Conservation (phyloP, 2,329 filamentous ascomycete species). For the Fusarium pseudoanthophilum region DNA sequence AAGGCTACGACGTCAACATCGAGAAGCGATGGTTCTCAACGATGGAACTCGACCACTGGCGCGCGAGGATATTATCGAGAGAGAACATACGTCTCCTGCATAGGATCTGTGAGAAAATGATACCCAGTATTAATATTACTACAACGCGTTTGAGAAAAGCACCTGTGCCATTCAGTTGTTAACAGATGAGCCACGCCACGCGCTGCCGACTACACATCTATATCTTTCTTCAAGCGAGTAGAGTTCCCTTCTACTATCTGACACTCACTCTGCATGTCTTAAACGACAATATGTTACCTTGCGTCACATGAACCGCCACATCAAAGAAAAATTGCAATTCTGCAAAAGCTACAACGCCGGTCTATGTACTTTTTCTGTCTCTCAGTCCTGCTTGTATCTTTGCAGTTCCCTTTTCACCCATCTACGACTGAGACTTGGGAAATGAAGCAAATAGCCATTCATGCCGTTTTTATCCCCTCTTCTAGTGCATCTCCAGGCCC, state of each 20-base stretch:
- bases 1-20: conserved; percentile 76
- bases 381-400: not conserved
- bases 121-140: conserved; percentile 2
- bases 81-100: conserved; percentile 57
- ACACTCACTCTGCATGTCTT: too few relatives aligned
- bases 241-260: not conserved
- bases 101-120: conserved; percentile 5
- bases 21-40: conserved; percentile 91
- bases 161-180: not conserved
- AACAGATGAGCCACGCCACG: not conserved
- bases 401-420: not conserved
- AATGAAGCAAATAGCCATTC: not conserved
- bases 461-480: not conserved
- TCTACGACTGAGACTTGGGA: not conserved
- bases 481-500: not conserved
- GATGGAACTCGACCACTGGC: conserved; percentile 82
- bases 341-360: not conserved
- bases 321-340: not conserved
- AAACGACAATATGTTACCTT: not conserved
- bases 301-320: not conserved
- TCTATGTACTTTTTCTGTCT: not conserved
- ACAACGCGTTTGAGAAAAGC: not conserved
- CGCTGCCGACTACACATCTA: not conserved
- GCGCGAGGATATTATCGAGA: conserved; percentile 82
- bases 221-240: not conserved